phyloP scores from a whole-genome alignment of 2,329 filamentous ascomycete species.

The Trichoderma simmonsii region DNA sequence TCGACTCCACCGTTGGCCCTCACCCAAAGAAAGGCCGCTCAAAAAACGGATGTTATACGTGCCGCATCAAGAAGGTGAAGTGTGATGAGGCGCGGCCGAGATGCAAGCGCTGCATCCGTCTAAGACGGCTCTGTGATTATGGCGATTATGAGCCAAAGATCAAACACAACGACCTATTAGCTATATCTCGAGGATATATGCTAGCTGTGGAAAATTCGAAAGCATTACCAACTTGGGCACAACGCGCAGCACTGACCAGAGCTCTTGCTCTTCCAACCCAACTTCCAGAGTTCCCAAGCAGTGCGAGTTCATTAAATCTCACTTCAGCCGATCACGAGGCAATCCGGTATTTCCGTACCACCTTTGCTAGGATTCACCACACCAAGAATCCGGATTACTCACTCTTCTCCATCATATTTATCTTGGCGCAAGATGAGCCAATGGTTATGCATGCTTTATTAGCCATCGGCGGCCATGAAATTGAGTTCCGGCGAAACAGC shows the following conservation, averaged over 20 bases:
- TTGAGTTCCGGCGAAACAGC: conserved; percentile 27
- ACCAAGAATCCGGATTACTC: conserved; percentile 38
- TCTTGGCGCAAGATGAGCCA: conserved; percentile 30
- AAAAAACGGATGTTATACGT: conserved; percentile 28
- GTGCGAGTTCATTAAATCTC: conserved; percentile 27
- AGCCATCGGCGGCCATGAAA: conserved; percentile 32
- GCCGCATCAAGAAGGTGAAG: conserved; percentile 32
- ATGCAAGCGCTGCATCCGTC: conserved; percentile 28
- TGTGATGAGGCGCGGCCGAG: conserved; percentile 30
- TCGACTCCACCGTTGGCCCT: neutral
- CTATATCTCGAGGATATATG: conserved; percentile 4
- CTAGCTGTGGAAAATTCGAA: conserved; percentile 1
- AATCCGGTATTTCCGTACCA: conserved; percentile 36
- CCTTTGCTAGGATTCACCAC: conserved; percentile 34
- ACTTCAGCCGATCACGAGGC: conserved; percentile 34
- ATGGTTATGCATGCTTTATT: conserved; percentile 38
- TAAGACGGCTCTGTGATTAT: conserved; percentile 31
- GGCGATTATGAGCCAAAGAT: conserved; percentile 29
- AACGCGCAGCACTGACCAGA: conserved; percentile 12
- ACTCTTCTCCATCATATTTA: conserved; percentile 35
- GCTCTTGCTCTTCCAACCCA: conserved; percentile 16
- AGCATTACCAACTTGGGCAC: conserved; percentile 10
- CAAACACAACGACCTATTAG: conserved; percentile 5
- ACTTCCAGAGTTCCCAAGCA: conserved; percentile 20
- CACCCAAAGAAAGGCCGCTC: conserved; percentile 22